phyloP scores from a whole-genome alignment of 352 stramenopile species.

The Aphanomyces cochlioides region DNA sequence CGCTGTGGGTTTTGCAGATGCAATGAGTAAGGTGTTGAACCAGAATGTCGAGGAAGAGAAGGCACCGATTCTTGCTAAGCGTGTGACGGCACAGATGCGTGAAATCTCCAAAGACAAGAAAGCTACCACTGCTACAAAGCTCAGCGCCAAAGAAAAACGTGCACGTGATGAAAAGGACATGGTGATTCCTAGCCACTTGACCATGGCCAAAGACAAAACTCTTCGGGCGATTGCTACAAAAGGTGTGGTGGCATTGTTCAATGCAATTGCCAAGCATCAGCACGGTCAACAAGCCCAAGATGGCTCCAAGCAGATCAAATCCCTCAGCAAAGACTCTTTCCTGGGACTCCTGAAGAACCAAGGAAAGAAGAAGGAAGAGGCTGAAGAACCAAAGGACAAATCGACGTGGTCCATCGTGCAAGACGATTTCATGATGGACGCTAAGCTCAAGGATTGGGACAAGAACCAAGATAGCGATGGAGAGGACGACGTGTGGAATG shows the following conservation, averaged over 20 bases:
- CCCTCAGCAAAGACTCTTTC: constrained; percentile 83
- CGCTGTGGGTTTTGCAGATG: constrained; percentile 75
- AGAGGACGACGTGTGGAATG: constrained; percentile 66
- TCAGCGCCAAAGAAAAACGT: constrained; percentile 71
- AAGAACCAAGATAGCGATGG: constrained; percentile 56
- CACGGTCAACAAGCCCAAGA: constrained; percentile 70
- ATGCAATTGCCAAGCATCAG: constrained; percentile 83
- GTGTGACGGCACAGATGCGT: constrained; percentile 75
- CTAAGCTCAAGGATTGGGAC: constrained; percentile 80
- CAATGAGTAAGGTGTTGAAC: constrained; percentile 81
- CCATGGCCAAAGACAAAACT: constrained; percentile 56
- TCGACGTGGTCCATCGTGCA: constrained; percentile 77
- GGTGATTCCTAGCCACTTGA: constrained; percentile 57
- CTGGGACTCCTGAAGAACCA: constrained; percentile 67
- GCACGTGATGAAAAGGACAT: constrained; percentile 76
- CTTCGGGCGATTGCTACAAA: constrained; percentile 80
- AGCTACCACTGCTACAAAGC: constrained; percentile 55
- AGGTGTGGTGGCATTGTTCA: constrained; percentile 81
- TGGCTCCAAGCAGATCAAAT: constrained; percentile 63
- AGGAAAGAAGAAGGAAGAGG: constrained; percentile 37
- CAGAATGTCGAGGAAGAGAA: constrained; percentile 66
- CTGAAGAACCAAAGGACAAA: constrained; percentile 37
- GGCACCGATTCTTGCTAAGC: constrained; percentile 78
- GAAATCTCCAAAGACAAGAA: constrained; percentile 77
- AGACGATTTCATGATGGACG: constrained; percentile 84